Conservation (phyloP, 371 early-diverging fungal genomes). For the Smittium mucronatum region DNA sequence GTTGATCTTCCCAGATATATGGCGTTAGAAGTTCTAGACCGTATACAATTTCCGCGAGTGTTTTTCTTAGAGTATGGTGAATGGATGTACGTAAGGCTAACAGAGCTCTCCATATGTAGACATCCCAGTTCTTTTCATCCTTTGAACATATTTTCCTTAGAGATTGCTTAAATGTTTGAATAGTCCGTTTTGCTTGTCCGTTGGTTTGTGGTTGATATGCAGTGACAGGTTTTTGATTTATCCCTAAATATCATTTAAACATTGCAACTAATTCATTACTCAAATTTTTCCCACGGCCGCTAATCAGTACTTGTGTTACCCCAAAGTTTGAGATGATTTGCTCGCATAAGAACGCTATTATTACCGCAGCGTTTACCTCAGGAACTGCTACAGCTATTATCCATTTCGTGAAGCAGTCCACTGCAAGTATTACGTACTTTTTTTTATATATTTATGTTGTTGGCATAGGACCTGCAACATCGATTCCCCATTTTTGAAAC, state of each 20-base stretch:
- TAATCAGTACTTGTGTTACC: neutral
- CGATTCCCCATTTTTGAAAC: neutral
- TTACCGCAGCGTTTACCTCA: slow-evolving; percentile 17
- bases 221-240: slow-evolving; percentile 17
- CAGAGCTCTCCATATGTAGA: neutral
- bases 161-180: slow-evolving; percentile 14
- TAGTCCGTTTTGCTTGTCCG: slow-evolving; percentile 28
- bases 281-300: neutral
- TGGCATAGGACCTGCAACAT: slow-evolving; percentile 7
- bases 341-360: neutral
- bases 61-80: neutral
- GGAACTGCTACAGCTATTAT: slow-evolving; percentile 2
- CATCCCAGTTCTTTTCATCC: slow-evolving; percentile 8
- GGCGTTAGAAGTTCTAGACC: slow-evolving; percentile 5
- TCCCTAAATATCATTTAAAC: slow-evolving; percentile 14
- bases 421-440: neutral
- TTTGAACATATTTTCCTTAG: slow-evolving; percentile 4
- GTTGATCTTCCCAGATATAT: neutral
- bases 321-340: neutral
- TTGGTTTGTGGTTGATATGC: slow-evolving; percentile 25
- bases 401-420: slow-evolving; percentile 9
- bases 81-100: slow-evolving; percentile 8
- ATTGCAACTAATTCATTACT: neutral
- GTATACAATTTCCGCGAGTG: slow-evolving; percentile 13
- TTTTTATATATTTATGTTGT: neutral